Evolutionary conservation across 2,329 filamentous ascomycete genomes (phyloP).

Genomic region (Colletotrichum spaethianum): DNA sequence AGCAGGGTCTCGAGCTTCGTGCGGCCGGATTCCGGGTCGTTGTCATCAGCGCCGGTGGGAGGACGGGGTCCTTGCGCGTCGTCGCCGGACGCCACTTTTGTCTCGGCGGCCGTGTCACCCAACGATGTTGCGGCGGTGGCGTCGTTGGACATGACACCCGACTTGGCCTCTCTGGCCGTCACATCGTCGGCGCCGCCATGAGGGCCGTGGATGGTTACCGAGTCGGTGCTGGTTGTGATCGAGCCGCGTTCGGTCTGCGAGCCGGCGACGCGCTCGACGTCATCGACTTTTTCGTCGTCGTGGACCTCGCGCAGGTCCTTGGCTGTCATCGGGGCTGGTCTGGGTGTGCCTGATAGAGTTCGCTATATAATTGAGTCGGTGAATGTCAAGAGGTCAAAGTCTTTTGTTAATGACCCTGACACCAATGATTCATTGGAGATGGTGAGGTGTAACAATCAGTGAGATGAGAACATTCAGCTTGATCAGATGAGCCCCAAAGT

Average conservation of each 20-base stretch:
- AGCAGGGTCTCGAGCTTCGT: slow-evolving; percentile 54
- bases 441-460: neutral
- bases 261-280: slow-evolving; percentile 32
- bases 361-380: neutral
- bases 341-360: too few relatives aligned
- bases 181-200: neutral
- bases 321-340: slow-evolving; percentile 22
- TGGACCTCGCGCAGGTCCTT: slow-evolving; percentile 5
- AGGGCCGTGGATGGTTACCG: slow-evolving; percentile 24
- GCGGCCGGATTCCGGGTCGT: slow-evolving; percentile 51
- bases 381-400: neutral
- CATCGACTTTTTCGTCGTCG: slow-evolving; percentile 39
- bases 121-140: neutral
- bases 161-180: neutral
- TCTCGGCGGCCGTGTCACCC: neutral
- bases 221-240: slow-evolving; percentile 26
- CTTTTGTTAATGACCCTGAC: neutral
- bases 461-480: neutral
- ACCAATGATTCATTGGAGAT: neutral
- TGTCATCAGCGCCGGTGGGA: slow-evolving; percentile 12
- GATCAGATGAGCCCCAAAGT: neutral
- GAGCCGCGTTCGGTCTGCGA: slow-evolving; percentile 14
- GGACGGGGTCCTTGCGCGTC: neutral
- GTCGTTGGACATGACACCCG: neutral
- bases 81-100: slow-evolving; percentile 10